Base-by-base conservation (phyloP, 108 stramenopile species). In the Nitzschia putrida region DNA sequence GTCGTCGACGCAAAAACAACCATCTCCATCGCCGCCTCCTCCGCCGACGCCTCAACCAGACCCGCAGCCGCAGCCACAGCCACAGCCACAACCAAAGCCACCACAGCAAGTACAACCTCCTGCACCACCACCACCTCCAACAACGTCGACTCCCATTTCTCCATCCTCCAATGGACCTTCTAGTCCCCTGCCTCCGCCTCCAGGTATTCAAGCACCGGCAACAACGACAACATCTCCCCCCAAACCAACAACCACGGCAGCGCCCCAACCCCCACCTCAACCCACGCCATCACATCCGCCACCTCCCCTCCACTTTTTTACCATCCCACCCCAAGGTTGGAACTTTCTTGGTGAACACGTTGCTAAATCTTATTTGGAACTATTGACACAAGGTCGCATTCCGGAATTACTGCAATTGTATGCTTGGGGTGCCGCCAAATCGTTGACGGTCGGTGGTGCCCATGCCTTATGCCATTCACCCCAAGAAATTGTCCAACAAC, bases 381-480 rank as follows among this genome's bases (percentile, higher is more conserved):
- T 80, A 26, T 69, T 91, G 47, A 57, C 66, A 14, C 49, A 54
- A 14, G 80, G 80, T 6, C 58, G 54, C 61, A 66, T 74, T 23
- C 56, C 50, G n/a, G 85, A 91, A 26, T 80, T 91, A 7, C 24
- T 51, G 39, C 45, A 69, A 12, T 85, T 85, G 42, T 91, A 88
- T 76, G 69, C 77, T 25, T 53, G 69, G 23, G 55, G 61, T 55
- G 86, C 85, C 21, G 68, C 83, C 61, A 91, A 91, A 67, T 85
- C 85, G 2, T 61, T 91, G 5, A 85, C 80, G n/a, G 77, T 91
- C 9, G 87, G 89, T 53, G 89, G 89, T 26, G 89, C 89, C 42
- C 87, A 91, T 73, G 79, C 85, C 5, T 61, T 88, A 37, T 87
- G 86, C 34, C 49, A 63, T 5, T 77, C 79, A 25, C 64, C 69